Base-by-base conservation (phyloP, 169 alveolate species). In the Ichthyophthirius multifiliis region DNA sequence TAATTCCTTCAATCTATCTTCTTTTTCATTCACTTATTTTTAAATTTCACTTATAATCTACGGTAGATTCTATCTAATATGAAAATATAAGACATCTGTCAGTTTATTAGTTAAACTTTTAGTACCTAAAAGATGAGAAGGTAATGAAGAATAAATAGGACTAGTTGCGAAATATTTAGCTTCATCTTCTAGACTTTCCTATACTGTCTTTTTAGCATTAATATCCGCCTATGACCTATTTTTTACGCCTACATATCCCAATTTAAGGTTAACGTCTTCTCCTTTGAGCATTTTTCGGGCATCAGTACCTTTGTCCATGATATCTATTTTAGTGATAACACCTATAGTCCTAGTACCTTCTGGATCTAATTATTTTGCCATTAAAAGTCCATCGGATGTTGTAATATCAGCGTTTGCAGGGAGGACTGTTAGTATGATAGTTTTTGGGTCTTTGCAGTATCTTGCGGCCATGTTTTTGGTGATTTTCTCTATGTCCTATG, bases 391-490 rank as follows among this genome's bases (percentile, higher is more conserved):
- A 88, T 98, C 99, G 76, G 99, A 95, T 12, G 99, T 98, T 1
- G 99, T 94, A 96, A 98, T 94, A 90, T 99, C 99, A 10, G 95
- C 96, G 91, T 98, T 98, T 5, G 99, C 99, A 10, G 99, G 98
- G 77, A 97, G 91, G 10, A 98, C 99, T 34, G 99, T 98, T 27
- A 98, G 89, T 31, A 98, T 98, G 46, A 98, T 97, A 3, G 99
- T 98, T 62, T 99, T 93, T 7, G 99, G 99, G 86, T 98, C 99
- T 10, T 95, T 65, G 2, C 97, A 97, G 89, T 98, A 98, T 43
- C 98, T 65, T 34, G 23, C 55, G 10, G 82, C 81, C 86, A 81
- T 88, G 2, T 98, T 98, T 85, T 96, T 95, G 0, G 99, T 98
- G 63, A 97, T 90, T 80, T 95, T 89, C 83, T 97, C 99, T 44